These are phyloP conservation scores for Metarhizium sp. DNA, from an alignment of 2,329 filamentous ascomycete species.

Conservation along the genomic window DNA sequence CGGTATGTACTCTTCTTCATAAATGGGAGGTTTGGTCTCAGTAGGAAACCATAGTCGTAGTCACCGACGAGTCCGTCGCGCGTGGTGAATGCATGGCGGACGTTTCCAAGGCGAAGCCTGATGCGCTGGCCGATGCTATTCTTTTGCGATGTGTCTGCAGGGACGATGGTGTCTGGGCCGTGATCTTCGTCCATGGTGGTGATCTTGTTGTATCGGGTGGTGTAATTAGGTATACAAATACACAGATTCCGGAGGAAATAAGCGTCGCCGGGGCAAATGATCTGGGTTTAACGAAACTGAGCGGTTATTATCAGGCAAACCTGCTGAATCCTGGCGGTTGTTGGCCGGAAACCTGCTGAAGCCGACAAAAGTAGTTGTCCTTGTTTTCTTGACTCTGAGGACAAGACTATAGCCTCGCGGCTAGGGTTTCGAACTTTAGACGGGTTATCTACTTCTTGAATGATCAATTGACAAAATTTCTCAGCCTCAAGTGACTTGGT, in stretches of 20 bases:
- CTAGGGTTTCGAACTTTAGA: too few species aligned
- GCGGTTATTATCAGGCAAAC: constrained; percentile 13
- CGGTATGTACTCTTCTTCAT: constrained; percentile 45
- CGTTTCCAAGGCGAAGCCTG: constrained; percentile 10
- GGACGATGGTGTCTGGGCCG: constrained; percentile 39
- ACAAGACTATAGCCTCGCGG: too few species aligned
- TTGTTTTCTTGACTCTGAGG: neutral
- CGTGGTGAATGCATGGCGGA: constrained; percentile 37
- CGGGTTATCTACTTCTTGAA: too few species aligned
- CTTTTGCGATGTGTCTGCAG: constrained; percentile 23
- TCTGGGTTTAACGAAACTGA: neutral
- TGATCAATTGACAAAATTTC: too few species aligned
- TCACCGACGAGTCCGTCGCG: constrained; percentile 69
- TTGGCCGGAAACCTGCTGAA: constrained; percentile 18
- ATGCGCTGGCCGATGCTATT: constrained; percentile 19
- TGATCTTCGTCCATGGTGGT: constrained; percentile 46
- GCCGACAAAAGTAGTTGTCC: constrained; percentile 4
- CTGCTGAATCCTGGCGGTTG: constrained; percentile 15
- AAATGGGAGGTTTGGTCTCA: constrained; percentile 75
- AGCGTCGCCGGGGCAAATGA: neutral
- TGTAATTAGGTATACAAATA: neutral
- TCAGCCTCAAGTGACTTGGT: neutral
- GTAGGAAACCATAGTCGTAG: constrained; percentile 87
- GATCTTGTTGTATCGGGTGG: neutral
- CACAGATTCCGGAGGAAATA: neutral